phyloP scores from a whole-genome alignment of 163 green algal genomes.

The Prototheca wickerhamii region DNA sequence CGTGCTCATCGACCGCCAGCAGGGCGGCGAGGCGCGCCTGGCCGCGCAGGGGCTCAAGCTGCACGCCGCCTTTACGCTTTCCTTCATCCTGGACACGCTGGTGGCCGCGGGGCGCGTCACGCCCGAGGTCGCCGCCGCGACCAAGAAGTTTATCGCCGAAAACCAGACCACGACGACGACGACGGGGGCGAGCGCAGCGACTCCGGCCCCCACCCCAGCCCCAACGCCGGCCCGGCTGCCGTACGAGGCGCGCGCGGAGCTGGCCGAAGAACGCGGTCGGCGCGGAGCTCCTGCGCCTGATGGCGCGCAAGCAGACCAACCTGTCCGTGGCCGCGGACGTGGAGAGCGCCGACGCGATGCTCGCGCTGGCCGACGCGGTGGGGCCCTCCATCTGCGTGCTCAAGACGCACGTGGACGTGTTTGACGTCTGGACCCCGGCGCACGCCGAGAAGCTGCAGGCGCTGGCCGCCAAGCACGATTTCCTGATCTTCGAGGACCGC shows the following conservation, averaged over 20 bases:
- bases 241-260: slow-evolving; percentile 68
- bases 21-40: slow-evolving; percentile 83
- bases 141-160: slow-evolving; percentile 73
- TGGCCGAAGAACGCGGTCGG: slow-evolving; percentile 72
- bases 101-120: slow-evolving; percentile 58
- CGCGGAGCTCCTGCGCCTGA: slow-evolving; percentile 77
- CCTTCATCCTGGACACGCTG: slow-evolving; percentile 76
- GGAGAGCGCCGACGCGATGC: slow-evolving; percentile 75
- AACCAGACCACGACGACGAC: slow-evolving; percentile 74
- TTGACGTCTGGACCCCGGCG: slow-evolving; percentile 65
- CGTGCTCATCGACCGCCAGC: slow-evolving; percentile 94
- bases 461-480: slow-evolving; percentile 90
- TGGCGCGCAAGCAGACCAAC: slow-evolving; percentile 94
- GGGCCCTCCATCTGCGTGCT: slow-evolving; percentile 92
- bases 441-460: slow-evolving; percentile 53
- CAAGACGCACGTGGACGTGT: slow-evolving; percentile 97
- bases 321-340: slow-evolving; percentile 94
- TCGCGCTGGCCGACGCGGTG: slow-evolving; percentile 76
- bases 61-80: slow-evolving; percentile 88
- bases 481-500: slow-evolving; percentile 99
- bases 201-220: slow-evolving; percentile 11
- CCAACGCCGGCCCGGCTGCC: slow-evolving; percentile 41
- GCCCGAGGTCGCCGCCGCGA: slow-evolving; percentile 36
- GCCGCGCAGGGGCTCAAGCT: slow-evolving; percentile 57
- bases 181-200: slow-evolving; percentile 20